phyloP scores from a whole-genome alignment of 495 filamentous ascomycete genomes.

The Penicillium roqueforti region DNA sequence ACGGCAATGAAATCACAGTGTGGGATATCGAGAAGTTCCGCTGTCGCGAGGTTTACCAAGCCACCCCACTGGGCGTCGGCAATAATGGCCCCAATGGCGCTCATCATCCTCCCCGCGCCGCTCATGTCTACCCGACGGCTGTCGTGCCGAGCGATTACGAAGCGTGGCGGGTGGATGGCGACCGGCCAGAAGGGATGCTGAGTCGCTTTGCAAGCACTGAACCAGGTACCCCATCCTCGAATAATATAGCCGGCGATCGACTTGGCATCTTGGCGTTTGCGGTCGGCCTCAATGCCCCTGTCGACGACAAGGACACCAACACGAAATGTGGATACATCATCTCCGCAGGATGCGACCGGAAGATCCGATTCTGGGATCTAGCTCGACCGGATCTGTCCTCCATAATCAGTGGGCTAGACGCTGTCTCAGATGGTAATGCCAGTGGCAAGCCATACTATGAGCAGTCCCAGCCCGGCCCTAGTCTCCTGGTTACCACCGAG shows the following conservation, averaged over 20 bases:
- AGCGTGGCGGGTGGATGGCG: slow-evolving; percentile 85
- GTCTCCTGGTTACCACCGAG: slow-evolving; percentile 70
- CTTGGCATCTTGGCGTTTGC: slow-evolving; percentile 53
- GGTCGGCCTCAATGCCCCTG: slow-evolving; percentile 47
- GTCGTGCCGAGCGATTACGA: slow-evolving; percentile 68
- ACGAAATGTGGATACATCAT: slow-evolving; percentile 63
- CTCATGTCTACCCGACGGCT: slow-evolving; percentile 39
- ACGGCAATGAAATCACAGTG: slow-evolving; percentile 81
- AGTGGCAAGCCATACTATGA: slow-evolving; percentile 62
- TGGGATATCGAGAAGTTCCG: slow-evolving; percentile 92
- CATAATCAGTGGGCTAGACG: slow-evolving; percentile 73
- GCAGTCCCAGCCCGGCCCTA: slow-evolving; percentile 61
- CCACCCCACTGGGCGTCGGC: slow-evolving; percentile 31
- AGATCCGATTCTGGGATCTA: slow-evolving; percentile 90
- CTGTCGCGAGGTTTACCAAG: slow-evolving; percentile 85
- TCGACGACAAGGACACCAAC: slow-evolving; percentile 40
- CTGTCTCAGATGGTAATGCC: slow-evolving; percentile 51
- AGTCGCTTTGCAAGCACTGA: slow-evolving; percentile 63
- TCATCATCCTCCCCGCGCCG: slow-evolving; percentile 27
- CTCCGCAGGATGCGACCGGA: slow-evolving; percentile 83
- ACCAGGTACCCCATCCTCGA: slow-evolving; percentile 39
- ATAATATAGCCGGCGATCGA: slow-evolving; percentile 45
- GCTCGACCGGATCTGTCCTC: slow-evolving; percentile 64
- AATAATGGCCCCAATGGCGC: slow-evolving; percentile 18
- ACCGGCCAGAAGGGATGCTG: slow-evolving; percentile 82